A percentile compares a stretch with the other conserved stretches of the same genome.
These are phyloP conservation scores for Fusarium stilboides DNA, from an alignment of 2,329 filamentous ascomycete genomes.

Conservation along the genomic window DNA sequence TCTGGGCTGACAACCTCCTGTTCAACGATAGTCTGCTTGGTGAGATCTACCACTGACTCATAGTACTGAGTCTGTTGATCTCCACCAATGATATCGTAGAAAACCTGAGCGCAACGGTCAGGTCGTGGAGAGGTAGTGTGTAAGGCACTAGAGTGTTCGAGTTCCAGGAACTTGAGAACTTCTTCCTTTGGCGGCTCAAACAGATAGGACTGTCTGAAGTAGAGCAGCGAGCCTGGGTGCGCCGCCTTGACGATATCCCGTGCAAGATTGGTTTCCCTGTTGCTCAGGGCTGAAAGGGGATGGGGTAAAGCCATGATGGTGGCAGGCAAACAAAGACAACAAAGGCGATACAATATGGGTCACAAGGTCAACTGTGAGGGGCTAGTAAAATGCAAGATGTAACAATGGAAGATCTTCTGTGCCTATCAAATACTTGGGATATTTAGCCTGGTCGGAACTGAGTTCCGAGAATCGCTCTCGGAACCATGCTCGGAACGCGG, in stretches of 20 bases:
- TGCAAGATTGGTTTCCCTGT: constrained; percentile 54
- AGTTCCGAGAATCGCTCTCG: constrained; percentile 8
- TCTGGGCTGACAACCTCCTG: constrained; percentile 50
- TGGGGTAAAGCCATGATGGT: constrained; percentile 40
- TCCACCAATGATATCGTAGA: constrained; percentile 56
- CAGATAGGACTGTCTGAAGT: constrained; percentile 67
- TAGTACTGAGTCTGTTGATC: constrained; percentile 49
- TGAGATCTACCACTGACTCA: constrained; percentile 56
- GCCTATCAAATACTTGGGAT: constrained; percentile 13
- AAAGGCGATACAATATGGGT: neutral
- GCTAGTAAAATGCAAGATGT: too few relatives aligned
- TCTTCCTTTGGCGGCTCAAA: constrained; percentile 65
- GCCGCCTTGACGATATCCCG: constrained; percentile 53
- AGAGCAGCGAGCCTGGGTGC: constrained; percentile 51
- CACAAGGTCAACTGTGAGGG: neutral
- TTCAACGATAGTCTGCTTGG: constrained; percentile 40
- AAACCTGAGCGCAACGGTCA: constrained; percentile 59
- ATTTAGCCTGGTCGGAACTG: neutral
- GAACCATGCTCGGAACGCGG: constrained; percentile 22
- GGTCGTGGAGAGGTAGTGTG: constrained; percentile 50
- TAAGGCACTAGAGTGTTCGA: constrained; percentile 55
- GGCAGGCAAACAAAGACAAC: neutral
- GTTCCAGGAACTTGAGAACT: constrained; percentile 63
- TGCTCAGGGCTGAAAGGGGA: constrained; percentile 52
- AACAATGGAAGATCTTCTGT: neutral